Evolutionary conservation across 371 early-diverging fungal species (phyloP), one percentile per base, ranked within the genome.

Genomic region (Zopfochytrium polystomum): DNA sequence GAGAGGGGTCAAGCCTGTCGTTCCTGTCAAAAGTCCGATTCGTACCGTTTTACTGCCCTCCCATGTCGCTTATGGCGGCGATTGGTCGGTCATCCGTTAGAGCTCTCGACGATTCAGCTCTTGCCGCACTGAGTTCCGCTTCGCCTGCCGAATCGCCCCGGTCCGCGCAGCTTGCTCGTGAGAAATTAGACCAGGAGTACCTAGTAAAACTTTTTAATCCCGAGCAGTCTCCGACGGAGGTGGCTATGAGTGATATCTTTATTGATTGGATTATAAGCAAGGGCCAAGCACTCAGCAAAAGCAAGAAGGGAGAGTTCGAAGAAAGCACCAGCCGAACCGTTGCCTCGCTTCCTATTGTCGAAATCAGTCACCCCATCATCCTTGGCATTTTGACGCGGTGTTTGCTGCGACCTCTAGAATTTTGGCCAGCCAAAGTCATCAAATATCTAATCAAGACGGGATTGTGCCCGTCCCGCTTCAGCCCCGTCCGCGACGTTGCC

Each of bases 51-150:
- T 82, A 83, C 53, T 80, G 80, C 47, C 80, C 85, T 27, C 82
- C 85, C 27, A 77, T 87, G 63, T 84, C 87, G 3, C 73, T 89
- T 29, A 65, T 87, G 72, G 74, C 84, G 0, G 87, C 87, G 20
- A 75, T 89, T 75, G 84, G 85, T 35, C 61, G 63, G 48, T 31
- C 66, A 3, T 32, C 58, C n/a, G n/a, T n/a, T n/a, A n/a, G n/a
- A n/a, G n/a, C n/a, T n/a, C n/a, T n/a, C n/a, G n/a, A n/a, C n/a
- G n/a, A n/a, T n/a, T n/a, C n/a, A n/a, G n/a, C n/a, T n/a, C n/a
- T n/a, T n/a, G n/a, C n/a, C n/a, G n/a, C n/a, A n/a, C n/a, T n/a
- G n/a, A n/a, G n/a, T n/a, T n/a, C n/a, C n/a, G n/a, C n/a, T n/a
- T n/a, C n/a, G n/a, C n/a, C n/a, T n/a, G n/a, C n/a, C n/a, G n/a